A percentile compares a stretch with the other conserved stretches of the same genome.
These are phyloP conservation scores for Baorangia bicolor DNA, from an alignment of 768 basidiomycete species.

Conservation along the genomic window DNA sequence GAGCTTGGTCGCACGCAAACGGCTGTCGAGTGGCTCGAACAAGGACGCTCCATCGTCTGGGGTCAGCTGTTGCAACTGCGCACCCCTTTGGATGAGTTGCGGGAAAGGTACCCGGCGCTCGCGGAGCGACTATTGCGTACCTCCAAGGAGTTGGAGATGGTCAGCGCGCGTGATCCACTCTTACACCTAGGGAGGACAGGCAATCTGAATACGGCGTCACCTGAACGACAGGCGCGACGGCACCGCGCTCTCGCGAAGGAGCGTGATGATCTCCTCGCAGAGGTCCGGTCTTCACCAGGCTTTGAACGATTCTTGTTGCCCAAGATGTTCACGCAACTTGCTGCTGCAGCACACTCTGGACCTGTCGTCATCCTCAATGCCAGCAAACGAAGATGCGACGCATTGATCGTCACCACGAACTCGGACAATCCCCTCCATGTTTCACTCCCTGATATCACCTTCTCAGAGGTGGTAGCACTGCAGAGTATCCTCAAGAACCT, in stretches of 20 bases:
- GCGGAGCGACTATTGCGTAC: background rate
- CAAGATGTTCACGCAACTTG: constrained; percentile 5
- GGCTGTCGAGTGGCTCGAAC: constrained; percentile 4
- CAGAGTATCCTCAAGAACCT: constrained; percentile 1
- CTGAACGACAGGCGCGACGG: constrained; percentile 16
- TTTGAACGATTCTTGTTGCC: constrained; percentile 24
- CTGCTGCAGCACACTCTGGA: background rate
- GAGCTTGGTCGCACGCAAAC: background rate
- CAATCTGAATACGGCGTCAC: background rate
- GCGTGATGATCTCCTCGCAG: constrained; percentile 16
- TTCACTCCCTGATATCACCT: background rate
- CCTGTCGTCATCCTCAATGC: too few species aligned
- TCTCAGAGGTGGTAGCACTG: background rate
- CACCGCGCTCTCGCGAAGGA: constrained; percentile 13
- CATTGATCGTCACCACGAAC: too few species aligned
- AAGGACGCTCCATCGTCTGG: constrained; percentile 3
- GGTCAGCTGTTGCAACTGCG: constrained; percentile 7
- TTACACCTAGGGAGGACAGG: background rate
- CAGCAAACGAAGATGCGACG: too few species aligned
- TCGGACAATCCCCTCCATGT: background rate
- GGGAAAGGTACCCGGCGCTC: background rate
- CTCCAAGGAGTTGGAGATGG: background rate
- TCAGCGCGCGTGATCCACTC: background rate
- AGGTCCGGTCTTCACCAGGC: constrained; percentile 16
- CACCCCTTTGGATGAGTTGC: constrained; percentile 1